Evolutionary conservation across 192 early-diverging fungal species (phyloP), one percentile per base, ranked within the genome.

Genomic region (Allomyces arbusculus): DNA sequence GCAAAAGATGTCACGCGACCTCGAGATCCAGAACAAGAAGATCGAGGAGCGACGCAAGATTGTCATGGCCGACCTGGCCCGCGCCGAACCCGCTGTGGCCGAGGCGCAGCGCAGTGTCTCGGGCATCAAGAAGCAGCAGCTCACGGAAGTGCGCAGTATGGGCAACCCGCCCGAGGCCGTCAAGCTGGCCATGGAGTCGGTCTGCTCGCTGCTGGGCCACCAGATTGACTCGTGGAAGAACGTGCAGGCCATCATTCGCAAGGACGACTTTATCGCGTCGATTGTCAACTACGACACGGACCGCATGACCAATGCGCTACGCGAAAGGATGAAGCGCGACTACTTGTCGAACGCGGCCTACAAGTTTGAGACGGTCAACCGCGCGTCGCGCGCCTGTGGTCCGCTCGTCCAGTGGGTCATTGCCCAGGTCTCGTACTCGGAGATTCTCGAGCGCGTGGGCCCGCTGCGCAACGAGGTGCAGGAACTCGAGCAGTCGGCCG

Each of bases 211-310:
- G 61, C 83, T 99, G 19, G 94, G 94, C 20, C 82, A 89, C 72
- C 86, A 83, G 50, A 70, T 85, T 67, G 86, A 89, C 1, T 83
- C 80, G 65, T 99, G 97, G 97, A 96, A 93, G 75, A 78, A 80
- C 24, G 87, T 97, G 16, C 93, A 95, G 75, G 79, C 76, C 61
- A 80, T 92, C 58, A 84, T 99, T 66, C 85, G 93, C 65, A 81
- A 88, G 68, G 95, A 97, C 70, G 95, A 98, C 75, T 99, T 98
- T 69, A 99, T 99, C 69, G 73, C 88, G 24, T 92, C 84, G 68
- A 97, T 99, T 71, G 90, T 99, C 67, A 90, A 91, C 72, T 99
- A 86, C 69, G 88, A 96, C 74, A 96, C 97, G 0, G 88, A 92
- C 68, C 69, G 68, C 14, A 83, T 99, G 84, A 88, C 83, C 10